Evolutionary conservation across 805 yeast genomes (phyloP), one percentile per base, ranked within the genome.

Genomic region (Wickerhamiella sergipiensis): DNA sequence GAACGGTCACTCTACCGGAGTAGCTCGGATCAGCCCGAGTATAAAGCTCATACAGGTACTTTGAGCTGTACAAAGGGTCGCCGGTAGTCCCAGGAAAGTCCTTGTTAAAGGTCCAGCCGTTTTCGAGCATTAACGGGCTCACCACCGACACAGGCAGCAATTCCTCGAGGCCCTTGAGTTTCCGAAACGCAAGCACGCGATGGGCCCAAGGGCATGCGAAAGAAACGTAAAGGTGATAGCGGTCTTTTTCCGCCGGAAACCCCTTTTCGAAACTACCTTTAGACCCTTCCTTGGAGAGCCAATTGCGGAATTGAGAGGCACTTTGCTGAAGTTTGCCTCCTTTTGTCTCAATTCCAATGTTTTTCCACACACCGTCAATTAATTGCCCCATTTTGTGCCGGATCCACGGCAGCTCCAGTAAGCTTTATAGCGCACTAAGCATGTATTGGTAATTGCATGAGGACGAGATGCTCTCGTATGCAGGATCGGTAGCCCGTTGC

Each of bases 171-270:
- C 95, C 95, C 69, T 88, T 87, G 55, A 90, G 71, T 10, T 75
- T 67, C 50, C 96, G 70, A 2, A 81, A 73, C 50, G 88, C 81
- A 53, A 89, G 71, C 0, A 89, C 79, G 55, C 97, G 75, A 63
- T 86, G 95, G 0, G 97, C 97, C 89, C 97, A 90, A 3, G 97
- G 97, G 67, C 97, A 90, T 1, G 95, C 95, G 47, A 74, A 71
- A 0, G 92, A 83, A 10, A 87, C 95, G 60, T 84, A 89, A 50
- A 88, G 74, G 67, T 89, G 95, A 64, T 90, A 90, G 60, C 97
- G 75, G 52, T 78, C 78, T 45, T 75, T 73, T 61, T 87, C 95
- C 3, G 95, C 86, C n/a, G 78, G 71, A 64, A 79, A 85, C 19
- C 50, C 51, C 18, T 47, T 47, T 2, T 51, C 52, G 10, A 40